Conservation (phyloP, 805 yeast species). For the Kregervanrija pseudodelftensis region DNA sequence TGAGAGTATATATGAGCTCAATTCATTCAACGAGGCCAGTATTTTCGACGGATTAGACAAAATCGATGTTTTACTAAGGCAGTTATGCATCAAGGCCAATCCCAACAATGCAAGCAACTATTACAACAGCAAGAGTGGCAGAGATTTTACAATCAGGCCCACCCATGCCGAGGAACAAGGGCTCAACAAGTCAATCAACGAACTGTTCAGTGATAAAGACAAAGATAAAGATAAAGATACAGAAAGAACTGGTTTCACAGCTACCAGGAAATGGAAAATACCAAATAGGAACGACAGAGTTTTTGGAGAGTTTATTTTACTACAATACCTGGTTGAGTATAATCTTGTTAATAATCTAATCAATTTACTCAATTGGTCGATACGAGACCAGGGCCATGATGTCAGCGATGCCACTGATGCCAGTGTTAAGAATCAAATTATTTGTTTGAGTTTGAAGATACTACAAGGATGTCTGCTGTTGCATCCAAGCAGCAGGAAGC, state of each 20-base stretch:
- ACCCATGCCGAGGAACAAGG: too few species aligned
- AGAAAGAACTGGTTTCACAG: background rate
- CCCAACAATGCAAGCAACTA: background rate
- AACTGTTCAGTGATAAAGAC: too few species aligned
- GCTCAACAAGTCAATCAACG: too few species aligned
- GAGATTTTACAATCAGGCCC: background rate
- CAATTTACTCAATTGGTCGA: too few species aligned
- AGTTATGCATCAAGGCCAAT: slow-evolving; percentile 2
- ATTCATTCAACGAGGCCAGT: too few species aligned
- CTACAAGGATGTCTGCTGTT: slow-evolving; percentile 55
- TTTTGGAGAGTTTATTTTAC: slow-evolving; percentile 32
- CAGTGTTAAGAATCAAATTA: background rate
- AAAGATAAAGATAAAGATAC: too few species aligned
- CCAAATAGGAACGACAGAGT: slow-evolving; percentile 21
- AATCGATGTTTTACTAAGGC: slow-evolving; percentile 1
- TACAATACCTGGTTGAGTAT: slow-evolving; percentile 48
- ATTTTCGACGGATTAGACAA: background rate
- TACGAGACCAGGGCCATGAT: too few species aligned
- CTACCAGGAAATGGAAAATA: slow-evolving; percentile 21
- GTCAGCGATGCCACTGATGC: too few species aligned
- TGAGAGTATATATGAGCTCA: too few species aligned
- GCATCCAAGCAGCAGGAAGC: slow-evolving; percentile 47
- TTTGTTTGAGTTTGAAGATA: slow-evolving; percentile 26
- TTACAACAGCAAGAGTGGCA: background rate
- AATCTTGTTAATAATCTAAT: slow-evolving; percentile 35